Evolutionary conservation across 495 filamentous ascomycete species (phyloP).

Genomic region (Aspergillus taichungensis): DNA sequence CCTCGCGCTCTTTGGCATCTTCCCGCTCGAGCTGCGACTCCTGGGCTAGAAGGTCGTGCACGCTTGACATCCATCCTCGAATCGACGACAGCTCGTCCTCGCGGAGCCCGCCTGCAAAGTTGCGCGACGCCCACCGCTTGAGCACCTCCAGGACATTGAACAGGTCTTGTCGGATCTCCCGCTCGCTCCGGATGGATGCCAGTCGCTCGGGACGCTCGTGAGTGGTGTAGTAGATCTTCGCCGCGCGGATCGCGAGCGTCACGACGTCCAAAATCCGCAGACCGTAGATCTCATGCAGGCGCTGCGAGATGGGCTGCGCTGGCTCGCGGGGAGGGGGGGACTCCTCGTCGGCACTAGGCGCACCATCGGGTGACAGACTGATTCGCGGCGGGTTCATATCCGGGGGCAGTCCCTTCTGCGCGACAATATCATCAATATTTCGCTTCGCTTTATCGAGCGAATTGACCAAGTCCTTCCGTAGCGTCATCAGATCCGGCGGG

Average conservation of each 20-base stretch:
- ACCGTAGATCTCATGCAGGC: conserved; percentile 81
- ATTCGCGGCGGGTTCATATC: conserved; percentile 20
- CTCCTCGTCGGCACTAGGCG: conserved; percentile 27
- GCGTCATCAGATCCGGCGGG: conserved; percentile 68
- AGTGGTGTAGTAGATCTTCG: conserved; percentile 87
- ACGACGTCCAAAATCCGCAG: conserved; percentile 85
- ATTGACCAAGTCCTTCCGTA: conserved; percentile 64
- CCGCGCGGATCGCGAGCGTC: conserved; percentile 87
- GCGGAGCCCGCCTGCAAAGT: conserved; percentile 76
- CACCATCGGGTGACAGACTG: conserved; percentile 27
- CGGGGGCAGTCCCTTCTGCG: conserved; percentile 22
- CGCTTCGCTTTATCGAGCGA: conserved; percentile 61
- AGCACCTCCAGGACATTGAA: conserved; percentile 80
- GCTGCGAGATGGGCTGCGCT: conserved; percentile 31
- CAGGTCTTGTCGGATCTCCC: conserved; percentile 70
- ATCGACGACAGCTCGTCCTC: conserved; percentile 65
- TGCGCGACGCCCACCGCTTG: conserved; percentile 79
- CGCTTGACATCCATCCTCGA: conserved; percentile 62
- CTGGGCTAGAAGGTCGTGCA: conserved; percentile 61
- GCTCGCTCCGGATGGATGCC: conserved; percentile 77
- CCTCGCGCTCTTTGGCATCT: conserved; percentile 60
- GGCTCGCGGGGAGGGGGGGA: conserved; percentile 15
- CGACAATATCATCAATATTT: conserved; percentile 46
- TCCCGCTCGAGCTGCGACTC: conserved; percentile 68
- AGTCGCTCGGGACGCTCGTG: conserved; percentile 75